Conservation (phyloP, 148 eudicot species). For the Chenopodium formosanum region DNA sequence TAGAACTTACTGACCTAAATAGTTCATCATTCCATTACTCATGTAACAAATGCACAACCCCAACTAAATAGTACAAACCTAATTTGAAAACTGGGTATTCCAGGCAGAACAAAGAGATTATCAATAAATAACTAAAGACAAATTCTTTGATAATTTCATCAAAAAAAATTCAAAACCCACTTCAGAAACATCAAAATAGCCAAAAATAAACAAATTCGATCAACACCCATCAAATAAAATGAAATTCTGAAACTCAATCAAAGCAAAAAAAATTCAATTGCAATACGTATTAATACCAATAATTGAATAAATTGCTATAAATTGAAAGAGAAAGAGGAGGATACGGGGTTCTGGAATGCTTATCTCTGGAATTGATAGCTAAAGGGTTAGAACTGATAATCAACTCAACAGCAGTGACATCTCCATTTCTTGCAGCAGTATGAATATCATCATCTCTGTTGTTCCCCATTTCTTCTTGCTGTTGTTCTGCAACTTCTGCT, state of each 20-base stretch:
- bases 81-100: background rate
- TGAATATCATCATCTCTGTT: slow-evolving; percentile 48
- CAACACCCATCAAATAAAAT: background rate
- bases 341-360: slow-evolving; percentile 96
- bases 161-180: background rate
- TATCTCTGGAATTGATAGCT: slow-evolving; percentile 74
- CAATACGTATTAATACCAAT: background rate
- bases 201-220: background rate
- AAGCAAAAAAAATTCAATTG: background rate
- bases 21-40: too few species aligned
- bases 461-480: slow-evolving; percentile 24
- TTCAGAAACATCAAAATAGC: background rate
- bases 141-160: background rate
- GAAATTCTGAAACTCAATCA: background rate
- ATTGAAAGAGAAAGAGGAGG: slow-evolving; percentile 37
- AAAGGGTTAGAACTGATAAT: slow-evolving; percentile 60
- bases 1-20: background rate
- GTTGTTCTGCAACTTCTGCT: background rate
- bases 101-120: background rate
- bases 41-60: background rate
- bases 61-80: background rate
- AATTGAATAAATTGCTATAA: background rate
- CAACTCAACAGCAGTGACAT: slow-evolving; percentile 47
- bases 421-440: slow-evolving; percentile 79
- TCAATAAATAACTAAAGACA: background rate